Conservation (phyloP, 208 protist genomes). For the Trypanosoma congolense region DNA sequence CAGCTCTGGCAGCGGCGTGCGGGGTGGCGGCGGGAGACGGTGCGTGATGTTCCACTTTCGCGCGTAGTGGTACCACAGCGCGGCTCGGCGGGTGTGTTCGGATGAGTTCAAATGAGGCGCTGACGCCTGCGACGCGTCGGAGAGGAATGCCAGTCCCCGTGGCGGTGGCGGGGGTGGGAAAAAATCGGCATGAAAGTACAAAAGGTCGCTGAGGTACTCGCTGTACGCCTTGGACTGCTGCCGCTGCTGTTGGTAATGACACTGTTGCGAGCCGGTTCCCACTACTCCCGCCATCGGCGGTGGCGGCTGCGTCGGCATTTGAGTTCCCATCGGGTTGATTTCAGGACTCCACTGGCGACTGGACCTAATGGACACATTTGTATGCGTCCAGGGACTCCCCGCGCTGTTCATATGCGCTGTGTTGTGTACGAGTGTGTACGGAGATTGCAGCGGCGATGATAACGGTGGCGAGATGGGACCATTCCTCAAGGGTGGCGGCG, state of each 20-base stretch:
- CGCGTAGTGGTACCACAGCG: constrained; percentile 76
- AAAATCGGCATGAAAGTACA: constrained; percentile 79
- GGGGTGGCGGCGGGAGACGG: constrained; percentile 68
- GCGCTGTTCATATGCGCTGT: neutral
- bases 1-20: constrained; percentile 75
- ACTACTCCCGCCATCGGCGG: too few relatives aligned
- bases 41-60: constrained; percentile 82
- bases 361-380: too few relatives aligned
- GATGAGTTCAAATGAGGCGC: too few relatives aligned
- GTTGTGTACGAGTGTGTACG: neutral
- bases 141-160: constrained; percentile 25
- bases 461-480: neutral
- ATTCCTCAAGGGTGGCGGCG: neutral
- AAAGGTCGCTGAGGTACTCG: constrained; percentile 62
- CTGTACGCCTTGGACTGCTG: constrained; percentile 40
- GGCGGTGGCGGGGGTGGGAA: constrained; percentile 74
- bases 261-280: too few relatives aligned
- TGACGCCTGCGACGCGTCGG: neutral
- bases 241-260: neutral
- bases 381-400: neutral
- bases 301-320: too few relatives aligned
- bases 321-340: too few relatives aligned
- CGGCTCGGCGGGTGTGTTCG: constrained; percentile 41
- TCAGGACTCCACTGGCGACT: too few relatives aligned
- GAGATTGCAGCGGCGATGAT: neutral